These are phyloP conservation scores for Pneumocystis canis DNA, from an alignment of 1,139 yeast species.

Conservation along the genomic window DNA sequence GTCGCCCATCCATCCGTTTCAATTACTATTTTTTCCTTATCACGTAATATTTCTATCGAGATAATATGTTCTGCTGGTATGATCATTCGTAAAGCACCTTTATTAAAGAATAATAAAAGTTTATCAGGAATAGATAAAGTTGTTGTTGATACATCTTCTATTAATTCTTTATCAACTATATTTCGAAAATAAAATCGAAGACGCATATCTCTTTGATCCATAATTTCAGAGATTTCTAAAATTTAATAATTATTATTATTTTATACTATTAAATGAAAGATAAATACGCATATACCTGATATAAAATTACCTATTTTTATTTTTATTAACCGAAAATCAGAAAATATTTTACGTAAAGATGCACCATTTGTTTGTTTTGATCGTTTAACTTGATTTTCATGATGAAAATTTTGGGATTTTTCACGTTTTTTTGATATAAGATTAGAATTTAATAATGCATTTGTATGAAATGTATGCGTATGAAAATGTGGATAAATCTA, in stretches of 20 bases:
- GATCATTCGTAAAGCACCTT: constrained; percentile 18
- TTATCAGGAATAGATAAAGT: constrained; percentile 19
- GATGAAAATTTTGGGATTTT: neutral
- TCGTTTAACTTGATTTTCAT: neutral
- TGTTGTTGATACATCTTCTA: constrained; percentile 14
- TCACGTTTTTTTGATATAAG: no score
- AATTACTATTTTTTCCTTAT: constrained; percentile 16
- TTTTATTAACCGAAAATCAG: constrained; percentile 18
- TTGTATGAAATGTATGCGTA: neutral
- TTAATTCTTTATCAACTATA: constrained; percentile 7
- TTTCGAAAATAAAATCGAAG: constrained; percentile 10
- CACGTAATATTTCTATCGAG: constrained; percentile 15
- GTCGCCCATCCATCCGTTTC: constrained; percentile 18
- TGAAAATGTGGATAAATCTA: no score
- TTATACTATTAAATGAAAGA: no score
- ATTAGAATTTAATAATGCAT: no score
- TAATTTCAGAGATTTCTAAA: neutral
- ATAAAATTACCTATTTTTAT: constrained; percentile 17
- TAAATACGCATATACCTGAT: constrained; percentile 1
- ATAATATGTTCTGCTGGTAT: constrained; percentile 19
- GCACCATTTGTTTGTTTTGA: neutral
- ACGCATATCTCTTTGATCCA: constrained; percentile 15
- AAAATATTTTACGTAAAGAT: constrained; percentile 7
- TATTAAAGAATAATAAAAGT: constrained; percentile 16
- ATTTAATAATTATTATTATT: no score